Evolutionary conservation across 352 stramenopile species (phyloP).

Genomic region (Pythium biforme): DNA sequence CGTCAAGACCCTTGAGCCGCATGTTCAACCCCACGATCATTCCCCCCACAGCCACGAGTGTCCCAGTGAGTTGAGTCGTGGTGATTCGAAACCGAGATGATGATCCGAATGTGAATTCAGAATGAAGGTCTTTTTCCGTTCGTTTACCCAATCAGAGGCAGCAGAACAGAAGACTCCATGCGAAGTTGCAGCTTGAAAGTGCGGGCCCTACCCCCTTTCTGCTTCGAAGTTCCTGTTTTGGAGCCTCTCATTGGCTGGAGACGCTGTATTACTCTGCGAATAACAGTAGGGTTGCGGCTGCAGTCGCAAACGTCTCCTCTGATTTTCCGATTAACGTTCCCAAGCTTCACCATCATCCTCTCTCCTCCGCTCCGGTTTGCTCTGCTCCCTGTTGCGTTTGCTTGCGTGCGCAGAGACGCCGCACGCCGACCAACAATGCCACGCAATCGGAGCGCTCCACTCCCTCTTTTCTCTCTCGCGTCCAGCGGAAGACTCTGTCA

Average conservation of each 20-base stretch:
- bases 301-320: not conserved
- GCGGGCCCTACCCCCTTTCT: conserved; percentile 12
- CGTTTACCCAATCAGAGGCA: conserved; percentile 14
- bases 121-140: conserved; percentile 3
- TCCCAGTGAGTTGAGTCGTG: not conserved
- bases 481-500: not conserved
- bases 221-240: conserved; percentile 3
- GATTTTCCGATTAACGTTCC: conserved; percentile 4
- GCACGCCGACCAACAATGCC: not conserved
- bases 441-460: not conserved
- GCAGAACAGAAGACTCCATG: conserved; percentile 7
- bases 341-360: not conserved
- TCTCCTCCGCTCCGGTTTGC: not conserved
- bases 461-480: not conserved
- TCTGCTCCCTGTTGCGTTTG: not conserved
- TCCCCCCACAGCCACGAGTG: not conserved
- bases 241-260: not conserved
- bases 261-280: not conserved
- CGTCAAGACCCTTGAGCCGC: no score
- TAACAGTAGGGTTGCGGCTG: conserved; percentile 7
- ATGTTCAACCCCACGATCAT: not conserved
- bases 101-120: not conserved
- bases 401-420: conserved; percentile 8
- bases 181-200: conserved; percentile 8
- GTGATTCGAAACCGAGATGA: not conserved